These are phyloP conservation scores for Zangia roseola DNA, from an alignment of 768 basidiomycete species.

Conservation along the genomic window DNA sequence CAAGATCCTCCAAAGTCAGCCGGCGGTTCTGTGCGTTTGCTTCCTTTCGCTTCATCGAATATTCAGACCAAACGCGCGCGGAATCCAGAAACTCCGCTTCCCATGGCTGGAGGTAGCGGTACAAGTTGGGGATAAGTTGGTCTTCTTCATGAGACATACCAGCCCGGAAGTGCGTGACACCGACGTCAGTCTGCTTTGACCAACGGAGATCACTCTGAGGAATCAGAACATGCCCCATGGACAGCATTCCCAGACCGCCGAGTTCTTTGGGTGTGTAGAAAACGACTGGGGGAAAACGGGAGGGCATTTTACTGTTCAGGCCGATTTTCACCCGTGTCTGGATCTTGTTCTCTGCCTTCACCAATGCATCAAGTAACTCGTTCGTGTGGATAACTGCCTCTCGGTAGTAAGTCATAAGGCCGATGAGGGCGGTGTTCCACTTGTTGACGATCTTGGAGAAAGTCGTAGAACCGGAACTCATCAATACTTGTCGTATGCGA, in stretches of 20 bases:
- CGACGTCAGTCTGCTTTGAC: conserved; percentile 98
- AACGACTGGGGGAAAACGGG: conserved; percentile 94
- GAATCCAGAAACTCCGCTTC: conserved; percentile 97
- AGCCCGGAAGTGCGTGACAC: conserved; percentile 98
- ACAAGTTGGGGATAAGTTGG: conserved; percentile 94
- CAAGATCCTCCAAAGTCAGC: conserved; percentile 94
- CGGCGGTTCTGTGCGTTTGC: conserved; percentile 99
- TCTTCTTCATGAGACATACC: conserved; percentile 97
- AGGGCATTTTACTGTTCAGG: conserved; percentile 99
- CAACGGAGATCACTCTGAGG: conserved; percentile 97
- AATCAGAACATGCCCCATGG: conserved; percentile 98
- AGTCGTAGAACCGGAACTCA: conserved; percentile 98
- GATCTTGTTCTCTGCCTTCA: conserved; percentile 99
- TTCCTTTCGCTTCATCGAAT: conserved; percentile 99
- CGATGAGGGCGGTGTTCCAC: conserved; percentile 95
- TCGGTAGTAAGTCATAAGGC: conserved; percentile 96
- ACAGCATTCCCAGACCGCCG: conserved; percentile 97
- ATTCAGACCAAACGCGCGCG: conserved; percentile 98
- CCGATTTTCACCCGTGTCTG: conserved; percentile 99
- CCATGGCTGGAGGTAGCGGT: conserved; percentile 97
- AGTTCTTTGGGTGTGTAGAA: conserved; percentile 99
- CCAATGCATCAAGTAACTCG: conserved; percentile 91
- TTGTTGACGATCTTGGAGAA: conserved; percentile 99
- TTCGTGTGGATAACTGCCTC: conserved; percentile 98
- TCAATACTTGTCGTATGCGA: conserved; percentile 91